These are phyloP conservation scores for Candida dendrica DNA, from an alignment of 805 yeast species.

Conservation along the genomic window DNA sequence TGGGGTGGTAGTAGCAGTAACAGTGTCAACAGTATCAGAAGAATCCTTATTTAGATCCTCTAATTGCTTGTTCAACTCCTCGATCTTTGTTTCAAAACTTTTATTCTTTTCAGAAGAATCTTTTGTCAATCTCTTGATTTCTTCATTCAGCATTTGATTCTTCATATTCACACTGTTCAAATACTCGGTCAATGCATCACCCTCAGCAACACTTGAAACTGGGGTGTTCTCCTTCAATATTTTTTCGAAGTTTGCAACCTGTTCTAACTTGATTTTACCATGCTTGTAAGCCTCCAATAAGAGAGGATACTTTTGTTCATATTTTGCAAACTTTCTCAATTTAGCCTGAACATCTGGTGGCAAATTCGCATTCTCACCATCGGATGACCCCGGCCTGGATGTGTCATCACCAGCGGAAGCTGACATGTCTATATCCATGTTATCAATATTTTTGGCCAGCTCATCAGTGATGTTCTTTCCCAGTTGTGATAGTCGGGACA, in stretches of 20 bases:
- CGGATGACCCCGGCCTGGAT: slow-evolving; percentile 5
- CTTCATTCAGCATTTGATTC: slow-evolving; percentile 53
- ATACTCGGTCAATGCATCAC: slow-evolving; percentile 62
- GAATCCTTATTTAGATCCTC: neutral
- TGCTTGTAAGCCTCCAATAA: slow-evolving; percentile 77
- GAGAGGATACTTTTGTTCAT: slow-evolving; percentile 86
- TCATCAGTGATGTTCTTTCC: slow-evolving; percentile 62
- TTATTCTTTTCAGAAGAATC: slow-evolving; percentile 4
- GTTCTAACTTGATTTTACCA: slow-evolving; percentile 62
- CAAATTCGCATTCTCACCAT: slow-evolving; percentile 19
- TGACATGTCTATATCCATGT: slow-evolving; percentile 1
- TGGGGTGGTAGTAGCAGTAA: neutral
- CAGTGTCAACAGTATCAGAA: neutral
- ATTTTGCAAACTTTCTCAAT: slow-evolving; percentile 70
- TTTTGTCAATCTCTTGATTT: slow-evolving; percentile 39
- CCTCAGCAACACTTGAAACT: slow-evolving; percentile 63
- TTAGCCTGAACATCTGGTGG: slow-evolving; percentile 54
- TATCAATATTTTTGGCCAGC: slow-evolving; percentile 34
- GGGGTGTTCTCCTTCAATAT: slow-evolving; percentile 78
- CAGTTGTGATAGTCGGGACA: slow-evolving; percentile 38
- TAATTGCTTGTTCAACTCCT: neutral
- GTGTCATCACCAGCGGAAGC: slow-evolving; percentile 6
- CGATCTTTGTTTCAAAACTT: slow-evolving; percentile 5
- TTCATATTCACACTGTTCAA: slow-evolving; percentile 56
- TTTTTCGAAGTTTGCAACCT: slow-evolving; percentile 57